A percentile compares a stretch with the other conserved stretches of the same genome.
phyloP scores from a whole-genome alignment of 1,284 basidiomycete genomes.

The Lignosus rhinocerotis region DNA sequence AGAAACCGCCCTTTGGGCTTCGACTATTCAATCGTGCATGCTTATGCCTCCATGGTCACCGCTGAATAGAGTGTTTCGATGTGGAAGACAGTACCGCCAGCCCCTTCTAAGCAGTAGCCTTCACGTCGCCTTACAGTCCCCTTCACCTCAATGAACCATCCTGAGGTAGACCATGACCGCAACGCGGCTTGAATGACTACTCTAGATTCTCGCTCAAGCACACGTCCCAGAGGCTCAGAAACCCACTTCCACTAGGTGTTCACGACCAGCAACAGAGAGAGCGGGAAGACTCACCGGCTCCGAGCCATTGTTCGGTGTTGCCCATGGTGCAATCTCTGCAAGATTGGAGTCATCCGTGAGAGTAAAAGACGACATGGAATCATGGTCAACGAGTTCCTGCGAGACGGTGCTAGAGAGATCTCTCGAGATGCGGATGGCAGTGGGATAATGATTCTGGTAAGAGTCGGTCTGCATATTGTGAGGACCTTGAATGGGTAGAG shows the following conservation, averaged over 20 bases:
- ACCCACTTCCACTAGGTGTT: too few species aligned
- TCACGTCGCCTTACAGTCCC: background rate
- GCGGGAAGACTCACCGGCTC: conserved; percentile 17
- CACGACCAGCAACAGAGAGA: background rate
- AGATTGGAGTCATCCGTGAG: conserved; percentile 19
- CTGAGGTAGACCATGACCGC: background rate
- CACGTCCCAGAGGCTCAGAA: too few species aligned
- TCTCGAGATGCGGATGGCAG: conserved; percentile 20
- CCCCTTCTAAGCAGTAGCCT: too few species aligned
- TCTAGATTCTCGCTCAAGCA: background rate
- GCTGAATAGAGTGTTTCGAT: too few species aligned
- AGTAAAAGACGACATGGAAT: conserved; percentile 14
- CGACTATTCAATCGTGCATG: too few species aligned
- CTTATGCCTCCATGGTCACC: too few species aligned
- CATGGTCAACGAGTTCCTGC: conserved; percentile 18
- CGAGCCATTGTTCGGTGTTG: conserved; percentile 18
- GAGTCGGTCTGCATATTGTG: conserved; percentile 18
- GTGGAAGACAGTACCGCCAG: too few species aligned
- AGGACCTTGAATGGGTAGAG: conserved; percentile 18
- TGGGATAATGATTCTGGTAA: conserved; percentile 18
- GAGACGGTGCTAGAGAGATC: conserved; percentile 17
- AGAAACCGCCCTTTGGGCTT: too few species aligned
- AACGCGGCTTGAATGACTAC: background rate
- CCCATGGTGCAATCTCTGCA: conserved; percentile 23
- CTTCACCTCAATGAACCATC: background rate